These are phyloP conservation scores for Zygoascus tannicola DNA, from an alignment of 805 yeast genomes.

Conservation along the genomic window DNA sequence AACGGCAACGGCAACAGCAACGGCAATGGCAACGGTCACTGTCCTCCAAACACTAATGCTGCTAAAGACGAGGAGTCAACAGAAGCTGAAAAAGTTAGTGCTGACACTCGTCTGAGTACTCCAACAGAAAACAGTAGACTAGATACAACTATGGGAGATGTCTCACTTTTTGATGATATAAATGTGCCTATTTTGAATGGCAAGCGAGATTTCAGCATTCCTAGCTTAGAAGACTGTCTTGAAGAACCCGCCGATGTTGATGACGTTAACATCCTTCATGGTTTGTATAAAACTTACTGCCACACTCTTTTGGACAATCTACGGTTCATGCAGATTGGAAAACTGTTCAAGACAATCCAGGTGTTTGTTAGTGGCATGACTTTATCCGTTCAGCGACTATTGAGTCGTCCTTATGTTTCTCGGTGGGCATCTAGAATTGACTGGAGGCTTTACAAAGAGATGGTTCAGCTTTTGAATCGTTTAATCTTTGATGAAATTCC, in stretches of 20 bases:
- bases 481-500: constrained; percentile 53
- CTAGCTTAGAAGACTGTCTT: constrained; percentile 34
- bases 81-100: neutral
- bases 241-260: constrained; percentile 36
- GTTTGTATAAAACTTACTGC: constrained; percentile 57
- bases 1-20: neutral
- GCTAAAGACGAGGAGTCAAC: neutral
- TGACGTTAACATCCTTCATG: constrained; percentile 51
- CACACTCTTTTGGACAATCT: constrained; percentile 54
- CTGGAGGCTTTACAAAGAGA: constrained; percentile 44
- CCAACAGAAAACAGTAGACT: neutral
- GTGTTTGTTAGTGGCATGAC: constrained; percentile 51
- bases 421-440: constrained; percentile 69
- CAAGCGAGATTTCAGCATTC: constrained; percentile 15
- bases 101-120: neutral
- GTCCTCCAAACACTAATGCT: neutral
- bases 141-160: constrained; percentile 1
- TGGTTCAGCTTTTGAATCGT: constrained; percentile 52
- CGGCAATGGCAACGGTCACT: too few species aligned
- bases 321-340: constrained; percentile 57
- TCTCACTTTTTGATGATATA: neutral
- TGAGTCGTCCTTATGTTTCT: constrained; percentile 38
- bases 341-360: constrained; percentile 44
- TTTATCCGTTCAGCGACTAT: constrained; percentile 51
- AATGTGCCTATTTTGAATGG: neutral